These are phyloP conservation scores for Dovyalis caffra DNA, from an alignment of 345 rosid genomes.

Conservation along the genomic window DNA sequence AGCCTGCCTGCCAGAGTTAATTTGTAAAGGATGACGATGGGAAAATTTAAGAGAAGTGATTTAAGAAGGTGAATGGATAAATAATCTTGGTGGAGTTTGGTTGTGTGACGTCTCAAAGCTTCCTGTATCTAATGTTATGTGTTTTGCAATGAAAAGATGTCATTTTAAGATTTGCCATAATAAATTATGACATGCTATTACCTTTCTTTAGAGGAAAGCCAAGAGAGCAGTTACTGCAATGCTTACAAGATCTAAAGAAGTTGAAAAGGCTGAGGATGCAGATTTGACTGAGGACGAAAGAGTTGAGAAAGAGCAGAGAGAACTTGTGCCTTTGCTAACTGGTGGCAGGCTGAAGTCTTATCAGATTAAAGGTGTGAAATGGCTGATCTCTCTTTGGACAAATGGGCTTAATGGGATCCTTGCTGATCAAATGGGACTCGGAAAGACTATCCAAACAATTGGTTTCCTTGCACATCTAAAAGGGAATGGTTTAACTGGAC, in stretches of 20 bases:
- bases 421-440: slow-evolving; percentile 99
- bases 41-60: background rate
- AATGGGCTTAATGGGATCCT: slow-evolving; percentile 96
- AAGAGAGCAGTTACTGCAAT: slow-evolving; percentile 92
- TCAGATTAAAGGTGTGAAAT: slow-evolving; percentile 95
- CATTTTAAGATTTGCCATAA: background rate
- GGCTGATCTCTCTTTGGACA: slow-evolving; percentile 94
- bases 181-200: background rate
- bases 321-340: slow-evolving; percentile 78
- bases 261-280: slow-evolving; percentile 35
- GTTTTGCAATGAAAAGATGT: background rate
- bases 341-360: slow-evolving; percentile 88
- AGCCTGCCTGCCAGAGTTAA: background rate
- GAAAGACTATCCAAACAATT: slow-evolving; percentile 95
- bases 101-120: background rate
- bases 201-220: slow-evolving; percentile 57
- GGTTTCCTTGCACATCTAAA: slow-evolving; percentile 86
- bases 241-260: slow-evolving; percentile 76
- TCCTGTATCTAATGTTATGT: background rate
- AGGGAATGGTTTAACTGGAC: slow-evolving; percentile 85
- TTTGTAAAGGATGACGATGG: background rate
- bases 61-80: background rate
- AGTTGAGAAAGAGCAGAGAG: slow-evolving; percentile 70
- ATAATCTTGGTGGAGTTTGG: background rate
- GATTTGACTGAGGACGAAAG: slow-evolving; percentile 73